Percentiles rank a stretch among this genome's conserved stretches.
These are phyloP conservation scores for Diaporthe velutina DNA, from an alignment of 2,329 filamentous ascomycete genomes.

Conservation along the genomic window DNA sequence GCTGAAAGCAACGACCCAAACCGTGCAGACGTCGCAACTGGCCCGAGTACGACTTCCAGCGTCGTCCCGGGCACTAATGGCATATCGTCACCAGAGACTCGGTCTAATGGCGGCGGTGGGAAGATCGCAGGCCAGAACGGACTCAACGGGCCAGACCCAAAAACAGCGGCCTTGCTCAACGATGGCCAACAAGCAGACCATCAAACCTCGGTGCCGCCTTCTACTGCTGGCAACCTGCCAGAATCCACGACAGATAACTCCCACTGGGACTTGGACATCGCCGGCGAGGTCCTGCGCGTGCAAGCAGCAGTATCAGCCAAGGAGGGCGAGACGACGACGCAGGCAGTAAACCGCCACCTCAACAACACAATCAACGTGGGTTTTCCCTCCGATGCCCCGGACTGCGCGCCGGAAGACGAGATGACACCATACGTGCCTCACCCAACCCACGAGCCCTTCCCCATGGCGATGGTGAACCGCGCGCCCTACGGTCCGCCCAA, in stretches of 20 bases:
- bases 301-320: slow-evolving; percentile 68
- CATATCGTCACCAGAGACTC: neutral
- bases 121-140: slow-evolving; percentile 26
- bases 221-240: slow-evolving; percentile 49
- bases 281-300: slow-evolving; percentile 71
- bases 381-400: slow-evolving; percentile 66
- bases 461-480: slow-evolving; percentile 80
- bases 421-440: slow-evolving; percentile 77
- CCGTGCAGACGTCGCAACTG: slow-evolving; percentile 41
- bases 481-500: slow-evolving; percentile 75
- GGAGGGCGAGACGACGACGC: slow-evolving; percentile 63
- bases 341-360: slow-evolving; percentile 74
- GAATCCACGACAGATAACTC: slow-evolving; percentile 71
- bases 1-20: slow-evolving; percentile 34
- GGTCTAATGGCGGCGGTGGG: neutral
- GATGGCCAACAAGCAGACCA: slow-evolving; percentile 42
- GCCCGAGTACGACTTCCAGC: slow-evolving; percentile 43
- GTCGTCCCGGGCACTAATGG: neutral
- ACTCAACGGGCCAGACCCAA: slow-evolving; percentile 40
- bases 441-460: slow-evolving; percentile 66
- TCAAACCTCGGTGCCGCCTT: slow-evolving; percentile 4
- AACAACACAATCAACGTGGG: slow-evolving; percentile 70
- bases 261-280: slow-evolving; percentile 74
- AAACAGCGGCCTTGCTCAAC: slow-evolving; percentile 44
- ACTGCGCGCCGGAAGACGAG: slow-evolving; percentile 62